Percentiles rank a stretch among this genome's conserved stretches.
Evolutionary conservation across 2,329 filamentous ascomycete species (phyloP).

Genomic region (Epichloe hybrida): DNA sequence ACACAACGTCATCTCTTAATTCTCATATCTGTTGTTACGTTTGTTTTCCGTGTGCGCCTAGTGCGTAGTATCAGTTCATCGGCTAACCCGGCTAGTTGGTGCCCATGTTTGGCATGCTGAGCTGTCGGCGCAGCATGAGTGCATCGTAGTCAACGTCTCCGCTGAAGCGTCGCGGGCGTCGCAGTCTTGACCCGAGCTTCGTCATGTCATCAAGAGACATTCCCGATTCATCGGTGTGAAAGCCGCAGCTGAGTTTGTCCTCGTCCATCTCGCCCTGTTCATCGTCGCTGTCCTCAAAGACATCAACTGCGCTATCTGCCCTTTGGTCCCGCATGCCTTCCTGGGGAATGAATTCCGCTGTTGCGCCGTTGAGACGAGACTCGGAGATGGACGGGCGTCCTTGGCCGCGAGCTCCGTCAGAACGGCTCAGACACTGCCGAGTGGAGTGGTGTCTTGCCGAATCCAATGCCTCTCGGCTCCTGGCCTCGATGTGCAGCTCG

Average conservation of each 20-base stretch:
- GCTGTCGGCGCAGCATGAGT: not conserved
- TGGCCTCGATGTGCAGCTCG: slow-evolving; percentile 36
- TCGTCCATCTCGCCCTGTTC: not conserved
- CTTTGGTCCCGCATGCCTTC: not conserved
- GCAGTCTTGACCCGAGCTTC: not conserved
- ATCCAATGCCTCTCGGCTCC: slow-evolving; percentile 27
- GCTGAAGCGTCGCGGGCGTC: not conserved
- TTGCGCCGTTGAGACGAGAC: slow-evolving; percentile 15
- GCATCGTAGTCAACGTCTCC: not conserved
- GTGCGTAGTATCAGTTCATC: not conserved
- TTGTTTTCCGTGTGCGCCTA: too few species aligned
- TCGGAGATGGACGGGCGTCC: not conserved
- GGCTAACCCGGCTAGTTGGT: not conserved
- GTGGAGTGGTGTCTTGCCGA: slow-evolving; percentile 16
- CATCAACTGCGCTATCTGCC: not conserved
- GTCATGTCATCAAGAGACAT: not conserved
- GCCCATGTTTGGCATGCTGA: slow-evolving; percentile 1
- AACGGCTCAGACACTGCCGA: not conserved
- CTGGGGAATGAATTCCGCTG: slow-evolving; percentile 20
- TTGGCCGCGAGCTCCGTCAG: not conserved
- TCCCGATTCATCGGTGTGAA: not conserved
- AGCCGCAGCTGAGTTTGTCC: not conserved
- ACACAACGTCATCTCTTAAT: too few species aligned
- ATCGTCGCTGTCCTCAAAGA: not conserved
- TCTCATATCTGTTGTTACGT: too few species aligned